phyloP scores from a whole-genome alignment of 345 rosid species.

The Limnanthes douglasii region DNA sequence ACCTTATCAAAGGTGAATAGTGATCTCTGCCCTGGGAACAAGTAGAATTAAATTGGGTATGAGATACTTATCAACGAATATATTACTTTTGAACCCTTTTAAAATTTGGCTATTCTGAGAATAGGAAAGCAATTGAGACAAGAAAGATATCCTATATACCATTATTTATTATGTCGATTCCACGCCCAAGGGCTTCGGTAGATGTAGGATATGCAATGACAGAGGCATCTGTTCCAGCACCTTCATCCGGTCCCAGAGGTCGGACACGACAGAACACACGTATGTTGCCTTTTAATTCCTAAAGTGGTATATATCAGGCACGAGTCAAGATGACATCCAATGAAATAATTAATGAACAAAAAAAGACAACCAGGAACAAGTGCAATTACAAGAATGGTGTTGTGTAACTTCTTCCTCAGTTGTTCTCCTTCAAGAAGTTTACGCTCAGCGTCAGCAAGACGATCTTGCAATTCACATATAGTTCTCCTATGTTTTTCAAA shows the following conservation, averaged over 20 bases:
- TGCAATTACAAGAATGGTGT: conserved; percentile 68
- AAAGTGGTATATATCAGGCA: conserved; percentile 9
- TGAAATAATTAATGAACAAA: conserved; percentile 1
- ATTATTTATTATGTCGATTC: conserved; percentile 66
- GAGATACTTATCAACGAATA: neutral
- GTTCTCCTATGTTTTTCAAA: conserved; percentile 60
- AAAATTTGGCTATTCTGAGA: neutral
- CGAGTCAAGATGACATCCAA: conserved; percentile 1
- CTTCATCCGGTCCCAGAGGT: conserved; percentile 63
- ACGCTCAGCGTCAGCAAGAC: conserved; percentile 65
- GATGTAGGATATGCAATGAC: conserved; percentile 59
- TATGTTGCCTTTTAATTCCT: conserved; percentile 96
- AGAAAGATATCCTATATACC: conserved; percentile 31
- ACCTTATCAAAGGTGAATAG: conserved; percentile 84
- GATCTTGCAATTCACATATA: conserved; percentile 37
- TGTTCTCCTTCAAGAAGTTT: conserved; percentile 90
- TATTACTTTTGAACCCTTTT: too few species aligned
- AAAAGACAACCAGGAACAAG: neutral
- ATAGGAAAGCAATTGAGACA: neutral
- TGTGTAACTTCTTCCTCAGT: conserved; percentile 85
- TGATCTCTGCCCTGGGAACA: conserved; percentile 58
- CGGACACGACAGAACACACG: conserved; percentile 97
- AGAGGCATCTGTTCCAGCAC: conserved; percentile 38
- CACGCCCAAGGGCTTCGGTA: conserved; percentile 62
- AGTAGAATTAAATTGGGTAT: conserved; percentile 6